Percentiles rank a stretch among this genome's conserved stretches.
These are phyloP conservation scores for Clathrospora elynae DNA, from an alignment of 2,329 filamentous ascomycete species.

Conservation along the genomic window DNA sequence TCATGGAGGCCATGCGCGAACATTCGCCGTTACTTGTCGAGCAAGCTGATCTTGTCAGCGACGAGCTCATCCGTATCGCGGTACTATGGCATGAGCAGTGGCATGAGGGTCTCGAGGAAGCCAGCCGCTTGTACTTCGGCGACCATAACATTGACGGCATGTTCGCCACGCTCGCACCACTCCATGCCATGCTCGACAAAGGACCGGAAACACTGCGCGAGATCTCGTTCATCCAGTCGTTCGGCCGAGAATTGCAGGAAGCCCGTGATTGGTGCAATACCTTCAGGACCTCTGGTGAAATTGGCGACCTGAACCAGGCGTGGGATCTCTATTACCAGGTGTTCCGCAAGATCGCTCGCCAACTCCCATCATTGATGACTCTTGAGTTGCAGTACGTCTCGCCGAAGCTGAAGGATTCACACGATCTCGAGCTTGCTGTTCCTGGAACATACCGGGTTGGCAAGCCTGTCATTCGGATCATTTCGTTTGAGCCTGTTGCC, in stretches of 20 bases:
- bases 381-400: conserved; percentile 97
- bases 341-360: conserved; percentile 91
- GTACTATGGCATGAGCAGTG: conserved; percentile 98
- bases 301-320: conserved; percentile 93
- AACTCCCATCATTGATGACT: conserved; percentile 88
- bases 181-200: conserved; percentile 88
- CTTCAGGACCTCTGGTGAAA: conserved; percentile 84
- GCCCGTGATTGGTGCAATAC: conserved; percentile 95
- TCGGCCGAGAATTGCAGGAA: conserved; percentile 92
- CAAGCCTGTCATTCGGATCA: conserved; percentile 79
- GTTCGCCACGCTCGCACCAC: conserved; percentile 86
- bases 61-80: conserved; percentile 94
- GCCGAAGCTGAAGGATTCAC: conserved; percentile 83
- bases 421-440: conserved; percentile 89
- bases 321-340: conserved; percentile 99
- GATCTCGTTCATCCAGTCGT: conserved; percentile 96
- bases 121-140: conserved; percentile 93
- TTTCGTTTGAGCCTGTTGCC: conserved; percentile 87
- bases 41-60: conserved; percentile 92
- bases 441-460: conserved; percentile 89
- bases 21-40: conserved; percentile 92
- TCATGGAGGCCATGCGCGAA: conserved; percentile 98
- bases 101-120: conserved; percentile 98
- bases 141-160: conserved; percentile 98
- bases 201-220: conserved; percentile 93